Percentiles rank a stretch among this genome's conserved stretches.
phyloP scores from a whole-genome alignment of 1,139 yeast genomes.

The Lodderomyces parapsilosis region DNA sequence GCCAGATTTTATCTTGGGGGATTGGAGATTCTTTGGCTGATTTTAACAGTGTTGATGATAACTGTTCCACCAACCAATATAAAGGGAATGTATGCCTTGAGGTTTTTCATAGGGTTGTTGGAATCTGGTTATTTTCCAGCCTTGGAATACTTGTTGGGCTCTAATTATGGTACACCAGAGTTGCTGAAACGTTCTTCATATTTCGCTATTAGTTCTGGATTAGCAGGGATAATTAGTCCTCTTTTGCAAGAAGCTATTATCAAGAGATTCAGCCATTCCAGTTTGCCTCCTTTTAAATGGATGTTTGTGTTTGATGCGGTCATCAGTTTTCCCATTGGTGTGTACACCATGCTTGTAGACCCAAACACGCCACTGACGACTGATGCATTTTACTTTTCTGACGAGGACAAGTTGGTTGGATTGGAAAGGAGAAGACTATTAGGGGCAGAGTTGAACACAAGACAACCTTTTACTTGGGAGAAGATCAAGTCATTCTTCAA shows the following conservation, averaged over 20 bases:
- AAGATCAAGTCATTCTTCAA: conserved; percentile 42
- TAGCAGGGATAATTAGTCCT: conserved; percentile 33
- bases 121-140: conserved; percentile 65
- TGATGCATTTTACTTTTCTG: conserved; percentile 35
- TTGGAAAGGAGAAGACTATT: conserved; percentile 42
- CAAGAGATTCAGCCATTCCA: conserved; percentile 25
- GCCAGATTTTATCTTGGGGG: conserved; percentile 55
- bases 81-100: conserved; percentile 50
- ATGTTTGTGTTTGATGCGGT: conserved; percentile 40
- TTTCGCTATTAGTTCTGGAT: conserved; percentile 35
- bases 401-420: conserved; percentile 34
- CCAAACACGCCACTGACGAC: conserved; percentile 42
- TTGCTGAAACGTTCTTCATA: conserved; percentile 45
- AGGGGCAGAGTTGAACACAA: conserved; percentile 46
- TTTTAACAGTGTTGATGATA: conserved; percentile 52
- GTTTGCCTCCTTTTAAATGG: conserved; percentile 36
- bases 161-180: conserved; percentile 23
- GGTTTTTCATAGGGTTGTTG: conserved; percentile 57
- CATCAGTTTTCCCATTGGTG: conserved; percentile 35
- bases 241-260: conserved; percentile 37
- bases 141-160: conserved; percentile 51
- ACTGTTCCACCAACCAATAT: conserved; percentile 38
- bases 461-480: conserved; percentile 40
- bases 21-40: conserved; percentile 58
- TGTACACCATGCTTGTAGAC: conserved; percentile 35